Conservation (phyloP, 345 rosid genomes). For the Barbarea vulgaris region DNA sequence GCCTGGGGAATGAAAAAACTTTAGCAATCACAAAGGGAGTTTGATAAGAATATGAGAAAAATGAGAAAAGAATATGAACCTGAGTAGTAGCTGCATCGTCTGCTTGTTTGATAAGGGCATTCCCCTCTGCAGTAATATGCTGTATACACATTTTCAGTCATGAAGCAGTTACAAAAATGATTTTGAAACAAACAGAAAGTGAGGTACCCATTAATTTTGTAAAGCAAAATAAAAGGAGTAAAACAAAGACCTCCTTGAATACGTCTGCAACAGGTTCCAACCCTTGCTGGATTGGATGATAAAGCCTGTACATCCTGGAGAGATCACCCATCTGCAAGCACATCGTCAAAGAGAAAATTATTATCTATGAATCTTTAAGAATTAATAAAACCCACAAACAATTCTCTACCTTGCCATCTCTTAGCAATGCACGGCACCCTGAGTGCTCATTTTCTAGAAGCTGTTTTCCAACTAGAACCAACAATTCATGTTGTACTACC, state of each 20-base stretch:
- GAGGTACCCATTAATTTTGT: neutral
- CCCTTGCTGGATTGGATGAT: constrained; percentile 54
- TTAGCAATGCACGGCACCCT: constrained; percentile 75
- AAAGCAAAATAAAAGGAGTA: neutral
- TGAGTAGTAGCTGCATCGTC: constrained; percentile 61
- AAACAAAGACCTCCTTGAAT: constrained; percentile 50
- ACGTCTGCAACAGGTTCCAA: constrained; percentile 68
- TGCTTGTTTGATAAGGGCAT: constrained; percentile 76
- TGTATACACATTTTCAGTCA: constrained; percentile 16
- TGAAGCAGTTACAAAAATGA: neutral
- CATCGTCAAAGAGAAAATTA: neutral
- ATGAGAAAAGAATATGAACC: constrained; percentile 5
- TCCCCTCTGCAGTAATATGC: constrained; percentile 83
- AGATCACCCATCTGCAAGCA: constrained; percentile 50
- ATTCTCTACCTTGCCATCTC: constrained; percentile 77
- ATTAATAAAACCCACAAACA: neutral
- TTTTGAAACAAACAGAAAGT: neutral
- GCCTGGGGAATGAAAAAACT: neutral
- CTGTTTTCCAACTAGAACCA: constrained; percentile 55
- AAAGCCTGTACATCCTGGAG: constrained; percentile 88
- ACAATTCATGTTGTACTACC: constrained; percentile 70
- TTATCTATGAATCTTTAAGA: neutral
- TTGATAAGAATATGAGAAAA: neutral
- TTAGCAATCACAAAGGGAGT: neutral
- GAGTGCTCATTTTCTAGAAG: constrained; percentile 85